A percentile compares a stretch with the other conserved stretches of the same genome.
phyloP scores from a whole-genome alignment of 116 monocot species.

The Trichopus zeylanicus region DNA sequence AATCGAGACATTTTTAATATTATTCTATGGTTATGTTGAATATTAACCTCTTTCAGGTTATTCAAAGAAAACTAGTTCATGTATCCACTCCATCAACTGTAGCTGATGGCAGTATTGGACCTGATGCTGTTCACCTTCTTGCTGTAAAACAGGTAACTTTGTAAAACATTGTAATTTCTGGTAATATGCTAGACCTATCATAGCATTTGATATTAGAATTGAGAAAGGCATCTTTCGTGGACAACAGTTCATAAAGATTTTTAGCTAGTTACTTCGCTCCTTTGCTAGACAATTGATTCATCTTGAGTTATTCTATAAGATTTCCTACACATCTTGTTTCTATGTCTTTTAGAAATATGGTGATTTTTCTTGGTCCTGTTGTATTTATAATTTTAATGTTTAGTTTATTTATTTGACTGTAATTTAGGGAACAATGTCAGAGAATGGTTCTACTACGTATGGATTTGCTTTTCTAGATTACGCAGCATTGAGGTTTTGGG shows the following conservation, averaged over 20 bases:
- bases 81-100: slow-evolving; percentile 72
- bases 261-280: too few relatives aligned
- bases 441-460: slow-evolving; percentile 43
- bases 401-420: slow-evolving; percentile 2
- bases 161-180: neutral
- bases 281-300: too few relatives aligned
- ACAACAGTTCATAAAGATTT: too few relatives aligned
- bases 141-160: slow-evolving; percentile 65
- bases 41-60: slow-evolving; percentile 40
- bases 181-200: neutral
- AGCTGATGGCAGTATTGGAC: slow-evolving; percentile 44
- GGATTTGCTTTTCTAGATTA: slow-evolving; percentile 97
- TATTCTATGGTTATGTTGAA: neutral
- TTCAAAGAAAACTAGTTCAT: slow-evolving; percentile 77
- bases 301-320: neutral
- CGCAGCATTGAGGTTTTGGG: slow-evolving; percentile 86
- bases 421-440: slow-evolving; percentile 27
- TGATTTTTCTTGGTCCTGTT: too few relatives aligned
- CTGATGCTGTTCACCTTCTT: slow-evolving; percentile 88
- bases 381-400: too few relatives aligned
- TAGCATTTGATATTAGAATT: neutral
- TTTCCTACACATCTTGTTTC: neutral
- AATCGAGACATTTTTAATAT: neutral
- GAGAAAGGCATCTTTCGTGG: neutral
- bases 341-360: too few relatives aligned